These are phyloP conservation scores for Fusarium guadeloupense DNA, from an alignment of 2,329 filamentous ascomycete species.

Conservation along the genomic window DNA sequence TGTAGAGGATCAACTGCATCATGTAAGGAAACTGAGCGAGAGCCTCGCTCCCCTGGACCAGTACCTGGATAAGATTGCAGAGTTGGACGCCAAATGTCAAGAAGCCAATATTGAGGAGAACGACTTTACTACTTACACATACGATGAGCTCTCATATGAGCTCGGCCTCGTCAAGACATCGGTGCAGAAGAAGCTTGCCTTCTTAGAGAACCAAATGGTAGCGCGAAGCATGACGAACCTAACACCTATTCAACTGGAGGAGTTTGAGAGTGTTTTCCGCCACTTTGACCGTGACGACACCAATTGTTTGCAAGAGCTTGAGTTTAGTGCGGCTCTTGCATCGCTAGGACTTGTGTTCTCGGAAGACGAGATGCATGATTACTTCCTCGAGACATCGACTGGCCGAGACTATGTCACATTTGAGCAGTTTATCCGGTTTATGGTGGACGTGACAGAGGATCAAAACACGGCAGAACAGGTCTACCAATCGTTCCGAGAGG, in stretches of 20 bases:
- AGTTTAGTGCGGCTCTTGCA: slow-evolving; percentile 96
- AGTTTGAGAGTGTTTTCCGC: slow-evolving; percentile 97
- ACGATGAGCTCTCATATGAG: slow-evolving; percentile 95
- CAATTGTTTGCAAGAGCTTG: slow-evolving; percentile 90
- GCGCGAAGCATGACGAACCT: slow-evolving; percentile 98
- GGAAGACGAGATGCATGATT: slow-evolving; percentile 97
- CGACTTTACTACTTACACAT: slow-evolving; percentile 99
- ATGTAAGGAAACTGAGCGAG: slow-evolving; percentile 84
- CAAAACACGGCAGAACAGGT: slow-evolving; percentile 99
- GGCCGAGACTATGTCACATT: slow-evolving; percentile 87
- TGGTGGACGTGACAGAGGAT: slow-evolving; percentile 98
- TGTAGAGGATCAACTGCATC: slow-evolving; percentile 90
- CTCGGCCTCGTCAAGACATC: slow-evolving; percentile 89
- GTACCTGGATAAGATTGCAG: slow-evolving; percentile 87
- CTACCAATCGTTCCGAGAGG: slow-evolving; percentile 96
- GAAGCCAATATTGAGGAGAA: slow-evolving; percentile 99
- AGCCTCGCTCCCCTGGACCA: slow-evolving; percentile 90
- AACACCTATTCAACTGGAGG: slow-evolving; percentile 96
- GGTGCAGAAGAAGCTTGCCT: slow-evolving; percentile 94
- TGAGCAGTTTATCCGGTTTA: slow-evolving; percentile 98
- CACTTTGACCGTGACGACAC: slow-evolving; percentile 95
- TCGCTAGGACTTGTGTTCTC: slow-evolving; percentile 95
- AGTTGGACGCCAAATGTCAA: slow-evolving; percentile 85
- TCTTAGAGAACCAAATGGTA: slow-evolving; percentile 98
- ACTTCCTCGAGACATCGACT: slow-evolving; percentile 87